Evolutionary conservation across 306 rosid genomes (phyloP), one percentile per base, ranked within the genome.

Genomic region (Morella rubra): DNA sequence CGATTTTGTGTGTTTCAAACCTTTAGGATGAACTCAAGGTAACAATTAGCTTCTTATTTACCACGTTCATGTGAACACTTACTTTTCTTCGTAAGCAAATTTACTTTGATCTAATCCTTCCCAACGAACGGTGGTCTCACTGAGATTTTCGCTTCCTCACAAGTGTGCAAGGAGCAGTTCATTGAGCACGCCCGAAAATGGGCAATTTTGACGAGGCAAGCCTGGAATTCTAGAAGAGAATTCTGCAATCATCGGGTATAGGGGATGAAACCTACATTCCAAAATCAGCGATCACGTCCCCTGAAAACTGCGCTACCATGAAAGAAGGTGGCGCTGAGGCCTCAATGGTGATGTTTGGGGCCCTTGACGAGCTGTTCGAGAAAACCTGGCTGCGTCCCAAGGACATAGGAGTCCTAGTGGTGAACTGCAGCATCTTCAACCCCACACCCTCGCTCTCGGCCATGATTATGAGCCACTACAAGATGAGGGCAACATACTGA

Each of bases 381-480:
- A 92, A 96, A 76, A 92, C 97, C 1, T 49, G 89, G 0, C 79
- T 92, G 14, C 86, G 98, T 12, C 93, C 99, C 0, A 96, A 96
- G 80, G 99, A 96, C 76, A 79, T 96, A 0, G 96, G 99, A 0
- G 81, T 96, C 11, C 78, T 96, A 0, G 98, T 96, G 0, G 99
- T 96, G 8, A 96, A 96, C 60, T 96, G 99, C 87, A 92, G 98
- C 86, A 88, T 96, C 80, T 96, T 96, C 84, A 96, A 96, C 73
- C 99, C 99, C 2, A 96, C 99, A 0, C 99, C 99, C 0, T 96
- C 99, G 0, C 74, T 96, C 15, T 96, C 99, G 0, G 99, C 99
- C 0, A 96, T 96, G 99, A 91, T 96, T 73, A 96, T 96, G 22
- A 96, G 92, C 85, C 99, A 91, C 76, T 96, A 92, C 85, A 96